Evolutionary conservation across 768 basidiomycete species (phyloP).

Genomic region (Amanita subjunquillea): DNA sequence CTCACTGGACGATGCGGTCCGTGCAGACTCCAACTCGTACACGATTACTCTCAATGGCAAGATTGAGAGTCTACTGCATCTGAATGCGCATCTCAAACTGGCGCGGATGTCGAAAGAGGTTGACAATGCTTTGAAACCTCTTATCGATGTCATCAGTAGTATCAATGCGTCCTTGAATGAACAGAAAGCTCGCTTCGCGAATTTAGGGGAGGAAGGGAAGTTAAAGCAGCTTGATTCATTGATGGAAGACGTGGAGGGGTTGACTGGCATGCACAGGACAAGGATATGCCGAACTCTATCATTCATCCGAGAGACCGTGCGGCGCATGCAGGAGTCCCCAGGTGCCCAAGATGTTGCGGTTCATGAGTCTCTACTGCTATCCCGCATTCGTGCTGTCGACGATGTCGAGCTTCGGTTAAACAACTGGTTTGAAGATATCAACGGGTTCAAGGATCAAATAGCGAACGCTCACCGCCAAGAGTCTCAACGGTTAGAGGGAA

Average conservation of each 20-base stretch:
- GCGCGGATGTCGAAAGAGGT: conserved; percentile 44
- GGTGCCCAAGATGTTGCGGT: conserved; percentile 30
- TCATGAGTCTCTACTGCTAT: conserved; percentile 36
- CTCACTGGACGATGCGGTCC: conserved; percentile 54
- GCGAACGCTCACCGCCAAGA: conserved; percentile 32
- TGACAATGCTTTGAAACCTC: conserved; percentile 30
- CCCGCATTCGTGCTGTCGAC: conserved; percentile 40
- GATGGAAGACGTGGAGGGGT: conserved; percentile 22
- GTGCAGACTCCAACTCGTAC: conserved; percentile 60
- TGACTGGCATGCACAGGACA: conserved; percentile 22
- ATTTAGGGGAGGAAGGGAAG: conserved; percentile 18
- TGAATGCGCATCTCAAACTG: conserved; percentile 37
- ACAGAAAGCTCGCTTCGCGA: conserved; percentile 25
- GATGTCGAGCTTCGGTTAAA: conserved; percentile 38
- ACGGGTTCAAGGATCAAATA: conserved; percentile 29
- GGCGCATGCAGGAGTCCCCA: conserved; percentile 41
- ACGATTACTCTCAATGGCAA: conserved; percentile 52
- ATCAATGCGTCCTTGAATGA: conserved; percentile 28
- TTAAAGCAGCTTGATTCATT: conserved; percentile 26
- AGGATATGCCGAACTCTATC: conserved; percentile 38
- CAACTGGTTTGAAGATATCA: conserved; percentile 36
- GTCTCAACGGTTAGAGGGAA: conserved; percentile 26
- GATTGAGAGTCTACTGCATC: conserved; percentile 37
- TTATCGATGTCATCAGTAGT: conserved; percentile 26
- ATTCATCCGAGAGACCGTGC: conserved; percentile 42